Percentiles rank a stretch among this genome's conserved stretches.
These are phyloP conservation scores for Vanrija sp. DNA, from an alignment of 1,284 basidiomycete species.

Conservation along the genomic window DNA sequence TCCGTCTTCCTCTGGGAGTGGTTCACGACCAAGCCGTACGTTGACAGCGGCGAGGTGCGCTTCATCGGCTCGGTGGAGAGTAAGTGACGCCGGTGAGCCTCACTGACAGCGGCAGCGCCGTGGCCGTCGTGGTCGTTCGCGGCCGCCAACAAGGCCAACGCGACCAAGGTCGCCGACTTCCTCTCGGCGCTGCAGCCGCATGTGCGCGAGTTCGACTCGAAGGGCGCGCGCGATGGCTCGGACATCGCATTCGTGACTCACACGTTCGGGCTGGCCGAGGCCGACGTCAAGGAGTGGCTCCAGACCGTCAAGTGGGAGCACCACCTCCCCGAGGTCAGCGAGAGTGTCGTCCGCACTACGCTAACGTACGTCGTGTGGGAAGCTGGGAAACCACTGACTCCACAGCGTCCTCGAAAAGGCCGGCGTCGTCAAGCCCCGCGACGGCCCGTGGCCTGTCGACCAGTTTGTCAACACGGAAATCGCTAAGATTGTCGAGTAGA, in stretches of 20 bases:
- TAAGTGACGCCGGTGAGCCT: conserved; percentile 13
- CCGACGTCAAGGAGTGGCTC: conserved; percentile 67
- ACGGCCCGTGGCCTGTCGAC: conserved; percentile 58
- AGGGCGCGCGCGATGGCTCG: conserved; percentile 56
- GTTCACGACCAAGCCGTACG: conserved; percentile 95
- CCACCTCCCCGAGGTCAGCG: conserved; percentile 60
- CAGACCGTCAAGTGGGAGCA: conserved; percentile 70
- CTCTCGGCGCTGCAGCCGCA: conserved; percentile 61
- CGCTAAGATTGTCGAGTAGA: conserved; percentile 50
- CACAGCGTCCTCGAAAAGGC: conserved; percentile 66
- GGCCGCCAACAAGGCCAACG: conserved; percentile 62
- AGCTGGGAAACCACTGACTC: conserved; percentile 2
- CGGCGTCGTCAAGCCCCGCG: conserved; percentile 64
- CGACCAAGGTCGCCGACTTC: conserved; percentile 58
- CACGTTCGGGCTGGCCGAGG: conserved; percentile 72
- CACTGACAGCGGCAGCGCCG: conserved; percentile 59
- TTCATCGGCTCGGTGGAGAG: conserved; percentile 56
- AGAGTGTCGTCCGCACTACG: conserved; percentile 30
- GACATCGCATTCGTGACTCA: conserved; percentile 71
- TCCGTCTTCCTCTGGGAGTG: conserved; percentile 73
- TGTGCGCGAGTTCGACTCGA: conserved; percentile 66
- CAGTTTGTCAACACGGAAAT: conserved; percentile 62
- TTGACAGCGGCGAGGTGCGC: conserved; percentile 73
- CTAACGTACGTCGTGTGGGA: neutral
- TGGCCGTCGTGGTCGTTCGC: conserved; percentile 97